Evolutionary conservation across 2,329 filamentous ascomycete genomes (phyloP), one percentile per base, ranked within the genome.

Genomic region (Phialocephala subalpina): DNA sequence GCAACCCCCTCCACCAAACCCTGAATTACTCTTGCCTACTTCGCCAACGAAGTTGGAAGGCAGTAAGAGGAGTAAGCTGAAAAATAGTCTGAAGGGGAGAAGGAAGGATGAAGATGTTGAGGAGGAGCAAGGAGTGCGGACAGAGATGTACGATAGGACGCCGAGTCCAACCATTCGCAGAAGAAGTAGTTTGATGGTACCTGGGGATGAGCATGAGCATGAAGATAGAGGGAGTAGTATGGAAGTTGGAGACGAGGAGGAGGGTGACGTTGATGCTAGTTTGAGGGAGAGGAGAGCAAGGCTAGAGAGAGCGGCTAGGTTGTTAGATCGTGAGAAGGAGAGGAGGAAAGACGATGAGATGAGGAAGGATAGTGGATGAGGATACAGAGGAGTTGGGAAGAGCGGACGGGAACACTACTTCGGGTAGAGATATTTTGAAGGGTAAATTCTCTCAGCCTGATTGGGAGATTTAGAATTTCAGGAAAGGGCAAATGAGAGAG

Each of bases 231-330:
- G 29, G 14, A 66, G 42, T 58, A 69, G 69, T 56, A 64, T 67
- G 58, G 64, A 58, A 35, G 25, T 72, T 73, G 14, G 72, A 72
- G 53, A 69, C 67, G 7, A 64, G 33, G 47, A 16, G 65, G 12
- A 72, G 72, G 29, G 73, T 75, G 33, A 76, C 72, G 49, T 63
- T 40, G 11, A 69, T 65, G 47, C 9, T 25, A 18, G 73, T 73
- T 69, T 81, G 55, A 73, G 70, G 56, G 76, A 79, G 55, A 80
- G 75, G 65, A 76, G 78, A 58, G 79, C 80, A 47, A 76, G 82
- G 59, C 67, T 84, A 33, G 73, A 75, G 47, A 75, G 82, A 35
- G 82, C 82, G 0, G 76, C 79, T 35, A 76, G 73, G 62, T 70
- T 84, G 59, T 74, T 69, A 33, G 27, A 33, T 7, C 53, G 64